phyloP scores from a whole-genome alignment of 805 yeast species.

The Priceomyces castillae region DNA sequence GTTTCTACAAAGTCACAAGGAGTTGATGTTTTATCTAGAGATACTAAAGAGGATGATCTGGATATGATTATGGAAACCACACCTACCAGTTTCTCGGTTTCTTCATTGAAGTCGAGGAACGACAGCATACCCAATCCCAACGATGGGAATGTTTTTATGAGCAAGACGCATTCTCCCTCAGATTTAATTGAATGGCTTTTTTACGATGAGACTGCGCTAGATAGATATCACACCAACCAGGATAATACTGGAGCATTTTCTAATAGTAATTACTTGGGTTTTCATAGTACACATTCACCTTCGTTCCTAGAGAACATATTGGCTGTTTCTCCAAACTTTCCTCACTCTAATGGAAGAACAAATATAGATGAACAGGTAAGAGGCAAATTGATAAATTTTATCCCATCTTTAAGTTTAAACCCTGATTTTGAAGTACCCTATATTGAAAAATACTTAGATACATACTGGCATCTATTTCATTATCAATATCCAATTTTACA shows the following conservation, averaged over 20 bases:
- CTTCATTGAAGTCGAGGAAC: background rate
- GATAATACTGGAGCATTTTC: constrained; percentile 3
- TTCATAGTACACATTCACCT: constrained; percentile 16
- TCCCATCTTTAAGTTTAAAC: constrained; percentile 15
- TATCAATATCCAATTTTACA: constrained; percentile 60
- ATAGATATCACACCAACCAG: background rate
- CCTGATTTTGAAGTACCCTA: constrained; percentile 16
- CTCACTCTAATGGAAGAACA: constrained; percentile 14
- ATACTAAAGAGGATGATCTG: background rate
- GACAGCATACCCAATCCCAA: background rate
- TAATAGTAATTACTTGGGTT: constrained; percentile 4
- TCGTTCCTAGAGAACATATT: constrained; percentile 16
- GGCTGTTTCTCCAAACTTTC: constrained; percentile 20
- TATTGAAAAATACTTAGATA: constrained; percentile 23
- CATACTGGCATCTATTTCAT: constrained; percentile 56
- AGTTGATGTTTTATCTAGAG: background rate
- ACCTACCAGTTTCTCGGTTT: background rate
- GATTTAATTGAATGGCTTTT: constrained; percentile 32
- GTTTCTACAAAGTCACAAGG: background rate
- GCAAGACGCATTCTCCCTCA: constrained; percentile 22
- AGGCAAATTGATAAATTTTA: constrained; percentile 9
- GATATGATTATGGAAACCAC: background rate
- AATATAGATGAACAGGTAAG: constrained; percentile 14
- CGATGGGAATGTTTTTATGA: background rate
- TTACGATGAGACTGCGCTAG: constrained; percentile 15